These are phyloP conservation scores for Dioscorea cayenensis DNA, from an alignment of 116 monocot species.

Conservation along the genomic window DNA sequence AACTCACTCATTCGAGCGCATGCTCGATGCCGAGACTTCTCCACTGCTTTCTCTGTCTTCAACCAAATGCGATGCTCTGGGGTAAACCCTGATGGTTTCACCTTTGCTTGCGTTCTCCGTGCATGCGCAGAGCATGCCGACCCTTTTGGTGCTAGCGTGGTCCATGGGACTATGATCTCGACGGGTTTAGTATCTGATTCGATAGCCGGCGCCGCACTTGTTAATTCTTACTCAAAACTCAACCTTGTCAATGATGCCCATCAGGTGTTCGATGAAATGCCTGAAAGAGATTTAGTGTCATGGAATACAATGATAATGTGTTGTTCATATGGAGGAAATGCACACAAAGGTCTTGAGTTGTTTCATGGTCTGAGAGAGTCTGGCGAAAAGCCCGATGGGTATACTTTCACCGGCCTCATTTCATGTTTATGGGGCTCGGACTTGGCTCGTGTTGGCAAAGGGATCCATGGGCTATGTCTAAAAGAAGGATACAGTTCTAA, in stretches of 20 bases:
- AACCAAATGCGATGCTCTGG: constrained; percentile 20
- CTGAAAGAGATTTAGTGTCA: constrained; percentile 42
- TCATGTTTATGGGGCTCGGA: constrained; percentile 32
- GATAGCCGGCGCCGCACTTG: constrained; percentile 27
- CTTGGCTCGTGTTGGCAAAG: constrained; percentile 20
- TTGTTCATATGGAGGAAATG: constrained; percentile 32
- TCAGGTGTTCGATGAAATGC: constrained; percentile 29
- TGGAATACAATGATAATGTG: constrained; percentile 52
- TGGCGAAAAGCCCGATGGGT: constrained; percentile 44
- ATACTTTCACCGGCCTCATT: constrained; percentile 50
- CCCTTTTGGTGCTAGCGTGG: constrained; percentile 2
- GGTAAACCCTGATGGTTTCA: constrained; percentile 37
- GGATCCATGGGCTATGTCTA: constrained; percentile 56
- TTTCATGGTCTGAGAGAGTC: constrained; percentile 29
- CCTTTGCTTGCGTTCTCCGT: constrained; percentile 51
- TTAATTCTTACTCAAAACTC: constrained; percentile 43
- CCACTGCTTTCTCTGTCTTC: constrained; percentile 32
- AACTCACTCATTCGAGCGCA: constrained; percentile 65
- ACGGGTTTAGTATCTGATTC: constrained; percentile 25
- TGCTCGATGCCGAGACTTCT: constrained; percentile 27
- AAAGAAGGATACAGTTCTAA: constrained; percentile 41
- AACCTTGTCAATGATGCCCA: constrained; percentile 27
- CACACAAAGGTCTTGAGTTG: constrained; percentile 38
- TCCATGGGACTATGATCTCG: constrained; percentile 25
- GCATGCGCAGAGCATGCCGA: constrained; percentile 41